Evolutionary conservation across 768 basidiomycete species (phyloP).

Genomic region (Pulveroboletus sp.): DNA sequence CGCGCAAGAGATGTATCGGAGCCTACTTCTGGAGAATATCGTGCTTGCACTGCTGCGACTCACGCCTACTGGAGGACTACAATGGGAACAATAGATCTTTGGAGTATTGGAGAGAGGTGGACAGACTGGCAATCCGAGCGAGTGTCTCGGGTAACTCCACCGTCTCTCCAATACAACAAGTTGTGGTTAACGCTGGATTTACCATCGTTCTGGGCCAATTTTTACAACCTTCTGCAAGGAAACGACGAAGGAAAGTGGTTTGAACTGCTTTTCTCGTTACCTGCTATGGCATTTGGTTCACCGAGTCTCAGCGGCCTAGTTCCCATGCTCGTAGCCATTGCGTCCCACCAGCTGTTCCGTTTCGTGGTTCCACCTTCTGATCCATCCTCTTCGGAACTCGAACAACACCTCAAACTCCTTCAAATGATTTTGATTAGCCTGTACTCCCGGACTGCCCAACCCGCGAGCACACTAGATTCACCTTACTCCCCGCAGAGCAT

Average conservation of each 20-base stretch:
- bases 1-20: background rate
- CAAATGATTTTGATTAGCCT: background rate
- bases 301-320: constrained; percentile 11
- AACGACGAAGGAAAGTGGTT: constrained; percentile 8
- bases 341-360: constrained; percentile 12
- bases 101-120: constrained; percentile 5
- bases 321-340: constrained; percentile 31
- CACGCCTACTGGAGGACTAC: constrained; percentile 1
- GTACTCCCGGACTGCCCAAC: background rate
- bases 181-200: constrained; percentile 24
- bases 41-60: constrained; percentile 8
- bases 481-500: background rate
- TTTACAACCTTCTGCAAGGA: constrained; percentile 24
- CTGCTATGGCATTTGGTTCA: constrained; percentile 28
- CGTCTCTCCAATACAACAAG: constrained; percentile 17
- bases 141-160: background rate
- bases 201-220: constrained; percentile 19
- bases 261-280: constrained; percentile 27
- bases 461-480: background rate
- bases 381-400: constrained; percentile 9
- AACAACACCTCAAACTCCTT: background rate
- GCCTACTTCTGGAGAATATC: constrained; percentile 1
- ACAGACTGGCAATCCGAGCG: no score
- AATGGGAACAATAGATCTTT: background rate
- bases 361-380: constrained; percentile 16